phyloP scores from a whole-genome alignment of 768 basidiomycete genomes.

The Suillus subaureus region DNA sequence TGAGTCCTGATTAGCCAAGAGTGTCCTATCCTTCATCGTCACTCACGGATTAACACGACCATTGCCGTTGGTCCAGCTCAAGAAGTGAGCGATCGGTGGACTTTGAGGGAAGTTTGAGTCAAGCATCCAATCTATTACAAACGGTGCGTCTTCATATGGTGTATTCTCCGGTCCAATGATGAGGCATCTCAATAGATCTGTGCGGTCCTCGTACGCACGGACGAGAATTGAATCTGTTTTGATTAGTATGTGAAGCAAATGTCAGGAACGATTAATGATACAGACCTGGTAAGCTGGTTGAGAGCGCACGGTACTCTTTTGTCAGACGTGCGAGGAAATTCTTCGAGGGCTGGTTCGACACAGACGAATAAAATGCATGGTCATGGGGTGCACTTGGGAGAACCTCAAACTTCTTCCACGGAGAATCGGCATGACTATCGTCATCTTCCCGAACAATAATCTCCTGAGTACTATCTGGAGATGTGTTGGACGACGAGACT shows the following conservation, averaged over 20 bases:
- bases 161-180: constrained; percentile 95
- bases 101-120: constrained; percentile 82
- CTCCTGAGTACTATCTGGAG: constrained; percentile 36
- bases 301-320: constrained; percentile 82
- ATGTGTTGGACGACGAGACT: constrained; percentile 30
- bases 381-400: constrained; percentile 75
- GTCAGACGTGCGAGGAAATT: constrained; percentile 73
- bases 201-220: constrained; percentile 86
- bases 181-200: constrained; percentile 82
- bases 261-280: constrained; percentile 9
- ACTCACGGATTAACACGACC: constrained; percentile 87
- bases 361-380: constrained; percentile 74
- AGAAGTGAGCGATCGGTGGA: constrained; percentile 87
- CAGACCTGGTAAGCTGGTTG: constrained; percentile 81
- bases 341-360: constrained; percentile 67
- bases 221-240: constrained; percentile 80
- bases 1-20: constrained; percentile 27
- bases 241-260: constrained; percentile 3
- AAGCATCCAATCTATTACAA: constrained; percentile 92
- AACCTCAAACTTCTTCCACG: constrained; percentile 85
- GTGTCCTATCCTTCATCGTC: neutral
- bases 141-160: constrained; percentile 93
- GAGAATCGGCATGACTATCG: constrained; percentile 39
- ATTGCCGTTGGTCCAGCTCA: constrained; percentile 94
- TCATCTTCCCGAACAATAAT: constrained; percentile 25